Base-by-base conservation (phyloP, 129 eudicot genomes). In the Escallonia herrerae region DNA sequence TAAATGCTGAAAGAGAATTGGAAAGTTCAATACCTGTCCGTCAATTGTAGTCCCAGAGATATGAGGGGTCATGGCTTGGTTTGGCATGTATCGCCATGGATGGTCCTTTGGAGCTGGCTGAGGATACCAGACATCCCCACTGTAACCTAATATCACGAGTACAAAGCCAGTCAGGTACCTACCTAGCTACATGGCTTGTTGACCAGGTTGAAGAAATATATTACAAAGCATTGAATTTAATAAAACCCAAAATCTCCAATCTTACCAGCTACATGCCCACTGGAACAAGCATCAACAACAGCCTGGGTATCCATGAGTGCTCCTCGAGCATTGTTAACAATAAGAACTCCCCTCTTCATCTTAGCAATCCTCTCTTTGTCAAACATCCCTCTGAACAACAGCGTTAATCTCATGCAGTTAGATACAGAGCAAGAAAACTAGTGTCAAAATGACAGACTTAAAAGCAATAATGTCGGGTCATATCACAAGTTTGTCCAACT, bases 301-400 rank as follows among this genome's bases (percentile, higher is more conserved):
- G 99, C 99, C 72, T 94, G 97, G n/a, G 96, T 94, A 73, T 94
- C 99, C 99, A 94, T 94, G 66, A 94, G 81, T 58, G 99, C 99
- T 8, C 99, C 99, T 71, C 99, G 76, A 38, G 99, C 99, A 60
- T 94, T 94, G 80, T 94, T 94, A 56, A 94, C 99, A 49, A 94
- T 89, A 5, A 94, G 77, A 73, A 94, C 99, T 2, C 99, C 99
- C 78, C 89, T 94, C 69, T 94, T 94, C 74, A 94, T 40, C 76
- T 94, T 94, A n/a, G 84, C 81, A 47, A 94, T 94, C 67, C 62
- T 79, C 15, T 89, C 95, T 74, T 89, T 94, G 81, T 94, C 73
- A 48, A 94, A 94, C 97, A 94, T 71, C 64, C 99, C 99, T 74
- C 99, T 94, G 74, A 48, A 48, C 45, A 42, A 82, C 48, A 73